Evolutionary conservation across 2,329 filamentous ascomycete species (phyloP).

Genomic region (Xylariaceae sp.): DNA sequence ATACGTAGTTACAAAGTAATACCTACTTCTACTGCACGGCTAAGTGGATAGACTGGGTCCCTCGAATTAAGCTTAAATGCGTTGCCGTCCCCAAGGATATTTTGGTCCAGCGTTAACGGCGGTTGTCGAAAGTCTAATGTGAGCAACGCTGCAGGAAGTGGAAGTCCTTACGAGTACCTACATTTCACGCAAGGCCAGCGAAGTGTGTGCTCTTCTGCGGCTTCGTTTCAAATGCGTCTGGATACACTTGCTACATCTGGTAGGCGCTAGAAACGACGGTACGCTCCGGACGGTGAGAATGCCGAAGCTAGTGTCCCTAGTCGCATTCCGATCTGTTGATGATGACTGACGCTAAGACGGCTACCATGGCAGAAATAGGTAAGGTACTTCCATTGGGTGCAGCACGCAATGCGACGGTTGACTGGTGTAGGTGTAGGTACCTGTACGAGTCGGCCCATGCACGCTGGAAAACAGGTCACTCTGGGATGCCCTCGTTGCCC

Average conservation of each 20-base stretch:
- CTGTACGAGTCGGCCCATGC: neutral
- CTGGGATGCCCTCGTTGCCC: neutral
- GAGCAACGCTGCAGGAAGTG: no score
- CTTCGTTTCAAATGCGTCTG: neutral
- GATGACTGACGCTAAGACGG: constrained; percentile 3
- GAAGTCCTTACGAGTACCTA: no score
- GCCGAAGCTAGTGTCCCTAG: constrained; percentile 3
- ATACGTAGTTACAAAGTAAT: no score
- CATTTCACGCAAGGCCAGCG: no score
- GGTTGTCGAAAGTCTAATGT: no score
- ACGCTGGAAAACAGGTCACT: neutral
- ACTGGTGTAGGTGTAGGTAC: neutral
- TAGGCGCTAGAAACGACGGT: neutral
- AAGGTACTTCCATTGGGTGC: neutral
- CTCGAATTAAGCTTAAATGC: no score
- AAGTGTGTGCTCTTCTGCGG: no score
- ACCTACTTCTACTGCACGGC: no score
- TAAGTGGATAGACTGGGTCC: no score
- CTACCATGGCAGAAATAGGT: neutral
- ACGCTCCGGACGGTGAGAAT: constrained; percentile 4
- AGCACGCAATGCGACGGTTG: neutral
- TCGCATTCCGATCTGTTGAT: constrained; percentile 1
- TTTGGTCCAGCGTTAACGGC: no score
- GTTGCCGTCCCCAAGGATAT: no score
- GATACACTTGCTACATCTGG: neutral